Evolutionary conservation across 495 filamentous ascomycete genomes (phyloP), one percentile per base, ranked within the genome.

Genomic region (Xylaria bambusicola): DNA sequence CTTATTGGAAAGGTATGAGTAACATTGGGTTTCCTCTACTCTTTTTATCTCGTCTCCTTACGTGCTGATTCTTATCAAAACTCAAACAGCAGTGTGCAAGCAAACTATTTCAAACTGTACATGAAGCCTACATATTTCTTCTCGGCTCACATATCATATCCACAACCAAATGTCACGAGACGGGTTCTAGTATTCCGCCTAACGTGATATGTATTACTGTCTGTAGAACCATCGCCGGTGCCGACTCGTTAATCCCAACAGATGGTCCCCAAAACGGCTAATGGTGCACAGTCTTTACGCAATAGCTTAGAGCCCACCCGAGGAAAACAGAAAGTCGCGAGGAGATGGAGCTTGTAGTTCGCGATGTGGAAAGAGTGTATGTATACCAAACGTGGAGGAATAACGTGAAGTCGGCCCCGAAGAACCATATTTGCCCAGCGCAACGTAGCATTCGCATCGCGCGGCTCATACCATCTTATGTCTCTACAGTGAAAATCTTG

Each of bases 361-460:
- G 5, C 18, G n/a, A 31, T 44, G 56, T 27, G 26, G 38, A 26
- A 51, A 40, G 48, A 23, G 23, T n/a, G 47, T 35, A 58, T 58
- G 47, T 58, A 42, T 58, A 15, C n/a, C 10, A 49, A 46, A 51
- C 18, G 35, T 36, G 36, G 46, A n/a, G n/a, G n/a, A 18, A 27
- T n/a, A 41, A 35, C 26, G 51, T 52, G 33, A 49, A 48, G 53
- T 21, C 38, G 0, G 55, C 40, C 12, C n/a, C 38, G 47, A 52
- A 10, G 20, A 35, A 17, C 36, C 18, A 44, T 24, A 26, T 23
- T 40, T 40, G 42, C 49, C 29, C 57, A 53, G 18, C 49, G 57
- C 57, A 60, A 53, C 57, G 57, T 60, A 60, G 49, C 49, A 60
- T 60, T 31, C 57, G 57, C 57, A 47, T 60, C 29, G 35, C 49